Percentiles rank a stretch among this genome's conserved stretches.
phyloP scores from a whole-genome alignment of 2,329 filamentous ascomycete species.

The Xylariaceae sp. region DNA sequence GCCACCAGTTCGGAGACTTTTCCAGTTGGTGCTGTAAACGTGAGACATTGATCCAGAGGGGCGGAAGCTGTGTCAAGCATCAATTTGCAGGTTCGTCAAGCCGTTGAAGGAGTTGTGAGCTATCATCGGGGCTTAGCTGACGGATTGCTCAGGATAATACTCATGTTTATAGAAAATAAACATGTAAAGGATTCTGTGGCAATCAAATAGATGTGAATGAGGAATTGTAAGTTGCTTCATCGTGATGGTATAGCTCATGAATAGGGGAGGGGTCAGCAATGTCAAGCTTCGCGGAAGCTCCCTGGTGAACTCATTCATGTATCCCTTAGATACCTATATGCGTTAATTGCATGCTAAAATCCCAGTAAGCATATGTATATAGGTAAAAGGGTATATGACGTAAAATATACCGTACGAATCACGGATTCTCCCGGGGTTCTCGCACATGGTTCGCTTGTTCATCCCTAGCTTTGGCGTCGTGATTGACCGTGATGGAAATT shows the following conservation, averaged over 20 bases:
- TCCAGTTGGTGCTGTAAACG: not conserved
- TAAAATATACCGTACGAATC: not conserved
- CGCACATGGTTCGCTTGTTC: not conserved
- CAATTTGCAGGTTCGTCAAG: not conserved
- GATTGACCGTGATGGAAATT: not conserved
- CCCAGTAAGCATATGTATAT: not conserved
- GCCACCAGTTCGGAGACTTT: not conserved
- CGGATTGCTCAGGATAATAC: no score
- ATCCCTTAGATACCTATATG: not conserved
- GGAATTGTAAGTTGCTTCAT: no score
- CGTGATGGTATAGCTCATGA: no score
- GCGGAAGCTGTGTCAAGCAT: not conserved
- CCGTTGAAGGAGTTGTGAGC: not conserved
- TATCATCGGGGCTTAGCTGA: not conserved
- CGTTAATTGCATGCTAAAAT: not conserved
- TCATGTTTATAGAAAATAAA: no score
- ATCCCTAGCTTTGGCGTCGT: not conserved
- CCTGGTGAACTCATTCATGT: no score
- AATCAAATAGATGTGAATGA: no score
- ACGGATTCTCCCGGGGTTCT: not conserved
- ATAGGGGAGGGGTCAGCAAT: no score
- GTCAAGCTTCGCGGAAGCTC: no score
- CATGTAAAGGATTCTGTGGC: no score
- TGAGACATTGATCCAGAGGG: not conserved
- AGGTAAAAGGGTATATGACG: not conserved